Evolutionary conservation across 2,329 filamentous ascomycete species (phyloP), one percentile per base, ranked within the genome.

Genomic region (Trichoderma semiorbis): DNA sequence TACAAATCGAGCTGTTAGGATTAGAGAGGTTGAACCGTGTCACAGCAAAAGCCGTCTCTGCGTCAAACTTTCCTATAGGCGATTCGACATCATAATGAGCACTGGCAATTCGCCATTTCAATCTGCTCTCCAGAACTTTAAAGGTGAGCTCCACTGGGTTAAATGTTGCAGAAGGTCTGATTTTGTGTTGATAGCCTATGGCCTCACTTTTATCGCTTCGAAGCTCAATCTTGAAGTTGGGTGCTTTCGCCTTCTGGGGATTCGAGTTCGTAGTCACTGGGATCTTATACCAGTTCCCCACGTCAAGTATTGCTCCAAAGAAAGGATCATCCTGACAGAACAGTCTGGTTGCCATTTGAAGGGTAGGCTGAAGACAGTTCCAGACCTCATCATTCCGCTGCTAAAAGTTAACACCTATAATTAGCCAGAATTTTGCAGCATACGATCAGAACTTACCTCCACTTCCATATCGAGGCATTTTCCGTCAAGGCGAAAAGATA

Each of bases 311-410:
- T 2, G 74, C 67, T 5, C 14, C 12, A 32, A 75, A 74, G 30
- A 75, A 80, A 1, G 72, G 67, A 8, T 79, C 74, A 2, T 74
- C 32, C 14, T 50, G 55, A 3, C 64, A 16, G 1, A 80, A 69
- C 4, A 80, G 63, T 3, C 75, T 74, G 1, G 78, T 75, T 10
- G 76, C 74, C 11, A 80, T 73, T 53, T 75, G 73, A 7, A 80
- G 75, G 7, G 77, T 74, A 8, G 79, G 79, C 21, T 78, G 75
- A 50, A 80, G 69, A 16, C 75, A 76, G 4, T 74, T 18, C 79
- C 79, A 80, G 1, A 80, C 66, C 11, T 74, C 71, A n/a, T 80
- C 75, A 4, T 75, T 77, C 30, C 72, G 72, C 73, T 75, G 39
- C 11, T 10, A 32, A 3, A 12, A 39, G 58, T 26, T 2, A 16